These are phyloP conservation scores for Aspergillus sp. DNA, from an alignment of 2,329 filamentous ascomycete species.

Conservation along the genomic window DNA sequence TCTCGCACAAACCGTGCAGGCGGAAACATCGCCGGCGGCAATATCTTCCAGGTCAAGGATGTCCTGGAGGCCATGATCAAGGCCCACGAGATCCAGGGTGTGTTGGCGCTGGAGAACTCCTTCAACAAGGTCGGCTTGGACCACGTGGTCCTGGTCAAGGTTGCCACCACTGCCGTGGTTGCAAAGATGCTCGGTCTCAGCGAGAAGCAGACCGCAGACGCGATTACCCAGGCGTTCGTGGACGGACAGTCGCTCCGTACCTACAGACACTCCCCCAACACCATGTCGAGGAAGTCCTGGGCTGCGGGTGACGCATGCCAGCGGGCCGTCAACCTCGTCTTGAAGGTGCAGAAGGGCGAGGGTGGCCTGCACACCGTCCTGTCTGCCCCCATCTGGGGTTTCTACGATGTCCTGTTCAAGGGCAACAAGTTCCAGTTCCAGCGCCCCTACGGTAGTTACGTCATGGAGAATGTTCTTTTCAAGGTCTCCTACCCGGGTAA, in stretches of 20 bases:
- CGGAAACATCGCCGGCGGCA: slow-evolving; percentile 69
- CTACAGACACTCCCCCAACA: slow-evolving; percentile 96
- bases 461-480: slow-evolving; percentile 99
- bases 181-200: slow-evolving; percentile 90
- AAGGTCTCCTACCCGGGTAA: slow-evolving; percentile 97
- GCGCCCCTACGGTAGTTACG: slow-evolving; percentile 93
- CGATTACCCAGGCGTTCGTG: slow-evolving; percentile 95
- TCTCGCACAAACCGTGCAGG: slow-evolving; percentile 90
- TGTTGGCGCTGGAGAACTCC: slow-evolving; percentile 93
- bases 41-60: slow-evolving; percentile 84
- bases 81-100: slow-evolving; percentile 98
- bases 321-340: slow-evolving; percentile 83
- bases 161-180: slow-evolving; percentile 90
- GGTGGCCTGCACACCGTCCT: slow-evolving; percentile 88
- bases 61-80: slow-evolving; percentile 98
- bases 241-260: slow-evolving; percentile 95
- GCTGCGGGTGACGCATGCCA: slow-evolving; percentile 97
- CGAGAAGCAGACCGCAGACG: slow-evolving; percentile 90
- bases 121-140: slow-evolving; percentile 98
- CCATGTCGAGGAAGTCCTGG: slow-evolving; percentile 99
- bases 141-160: slow-evolving; percentile 97
- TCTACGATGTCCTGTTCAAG: slow-evolving; percentile 98
- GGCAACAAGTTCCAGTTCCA: slow-evolving; percentile 96
- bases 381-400: slow-evolving; percentile 91
- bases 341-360: slow-evolving; percentile 92